Percentiles rank a stretch among this genome's conserved stretches.
phyloP scores from a whole-genome alignment of 2,329 filamentous ascomycete genomes.

The Talaromyces marneffei region DNA sequence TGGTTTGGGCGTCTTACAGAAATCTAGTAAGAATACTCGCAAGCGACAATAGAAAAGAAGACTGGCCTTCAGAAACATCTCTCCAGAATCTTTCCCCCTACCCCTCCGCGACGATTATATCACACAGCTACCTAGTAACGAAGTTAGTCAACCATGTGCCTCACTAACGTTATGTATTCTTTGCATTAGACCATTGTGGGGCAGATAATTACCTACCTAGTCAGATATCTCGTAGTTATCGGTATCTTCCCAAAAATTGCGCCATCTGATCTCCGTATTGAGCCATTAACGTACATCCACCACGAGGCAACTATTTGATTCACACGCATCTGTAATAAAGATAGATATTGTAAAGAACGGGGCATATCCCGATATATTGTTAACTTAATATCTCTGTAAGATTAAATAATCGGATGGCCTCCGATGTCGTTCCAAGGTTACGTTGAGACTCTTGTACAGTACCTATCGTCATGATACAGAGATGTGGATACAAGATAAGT shows the following conservation, averaged over 20 bases:
- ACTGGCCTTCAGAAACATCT: neutral
- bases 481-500: neutral
- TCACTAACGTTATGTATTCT: neutral
- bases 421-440: neutral
- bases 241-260: conserved; percentile 4
- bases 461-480: neutral
- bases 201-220: neutral
- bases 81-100: neutral
- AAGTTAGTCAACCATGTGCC: neutral
- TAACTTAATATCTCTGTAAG: neutral
- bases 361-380: neutral
- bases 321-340: neutral
- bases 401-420: neutral
- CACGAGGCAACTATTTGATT: neutral
- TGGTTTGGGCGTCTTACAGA: neutral
- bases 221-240: neutral
- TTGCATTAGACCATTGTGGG: neutral
- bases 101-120: neutral
- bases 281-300: neutral
- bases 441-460: too few relatives aligned
- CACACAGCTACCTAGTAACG: neutral
- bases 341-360: neutral
- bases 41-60: neutral
- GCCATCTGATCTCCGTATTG: conserved; percentile 8
- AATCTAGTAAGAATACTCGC: neutral